Base-by-base conservation (phyloP, 441 rosid species). In the Populus hybrid region DNA sequence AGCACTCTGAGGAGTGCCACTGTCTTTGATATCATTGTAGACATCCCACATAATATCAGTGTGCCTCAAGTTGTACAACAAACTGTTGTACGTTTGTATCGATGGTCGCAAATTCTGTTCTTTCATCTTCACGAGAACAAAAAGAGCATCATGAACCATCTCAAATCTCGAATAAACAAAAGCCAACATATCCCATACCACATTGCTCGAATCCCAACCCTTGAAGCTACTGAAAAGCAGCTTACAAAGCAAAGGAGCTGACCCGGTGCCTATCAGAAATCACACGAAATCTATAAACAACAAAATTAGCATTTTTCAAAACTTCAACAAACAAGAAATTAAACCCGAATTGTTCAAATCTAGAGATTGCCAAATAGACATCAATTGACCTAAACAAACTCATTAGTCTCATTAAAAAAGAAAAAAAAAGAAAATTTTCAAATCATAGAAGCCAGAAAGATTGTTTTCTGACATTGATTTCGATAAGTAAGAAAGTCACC, bases 81-180 rank as follows among this genome's bases (percentile, higher is more conserved):
- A 78, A 76, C 88, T 87, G 78, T 94, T 91, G 77, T 91, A 94
- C 0, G 97, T 87, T 35, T 86, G 84, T 35, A 87, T 82, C 8
- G 94, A 92, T 85, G 84, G 89, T 65, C 32, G 79, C 75, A 92
- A 73, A 32, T 86, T 85, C 70, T 82, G 74, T 38, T 89, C 92
- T 82, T 88, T 94, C 97, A 94, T 90, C 88, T 85, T 89, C 34
- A 80, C 85, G 80, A 91, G 80, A 78, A 94, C 89, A 79, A 80
- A 91, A 28, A 87, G 86, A 24, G 97, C 90, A 80, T 94, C 97
- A 77, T 79, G 86, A 75, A 94, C 88, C 95, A 92, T 89, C 75
- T 79, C 84, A 1, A 76, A 82, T 75, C 97, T 88, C n/a, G 91
- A 94, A 80, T 86, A 87, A 78, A 87, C 85, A 87, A 86, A 89